Evolutionary conservation across 1,284 basidiomycete species (phyloP).

Genomic region (Cryptococcus sp.): DNA sequence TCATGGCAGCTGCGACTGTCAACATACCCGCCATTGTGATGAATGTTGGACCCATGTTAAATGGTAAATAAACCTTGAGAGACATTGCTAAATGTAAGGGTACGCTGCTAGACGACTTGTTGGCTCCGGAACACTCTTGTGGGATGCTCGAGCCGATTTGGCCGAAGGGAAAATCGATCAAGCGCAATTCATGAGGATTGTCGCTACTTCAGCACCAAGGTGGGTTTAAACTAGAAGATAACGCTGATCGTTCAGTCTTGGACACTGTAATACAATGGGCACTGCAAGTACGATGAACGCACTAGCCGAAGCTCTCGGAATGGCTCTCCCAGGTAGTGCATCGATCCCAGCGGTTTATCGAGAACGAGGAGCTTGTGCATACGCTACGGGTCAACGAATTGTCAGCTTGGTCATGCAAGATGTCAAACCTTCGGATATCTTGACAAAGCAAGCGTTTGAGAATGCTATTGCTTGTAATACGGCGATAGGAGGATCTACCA

Average conservation of each 20-base stretch:
- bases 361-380: constrained; percentile 50
- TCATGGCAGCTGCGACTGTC: constrained; percentile 37
- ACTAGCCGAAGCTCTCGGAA: constrained; percentile 82
- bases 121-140: constrained; percentile 44
- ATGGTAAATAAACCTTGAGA: constrained; percentile 15
- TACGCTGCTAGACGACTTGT: constrained; percentile 37
- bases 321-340: constrained; percentile 84
- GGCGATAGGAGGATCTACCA: constrained; percentile 85
- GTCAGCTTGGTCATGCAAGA: constrained; percentile 77
- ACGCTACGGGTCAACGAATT: constrained; percentile 74
- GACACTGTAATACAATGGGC: constrained; percentile 47
- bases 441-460: constrained; percentile 83
- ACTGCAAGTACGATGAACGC: constrained; percentile 68
- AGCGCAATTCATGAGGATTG: constrained; percentile 35
- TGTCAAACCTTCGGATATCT: constrained; percentile 85
- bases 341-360: constrained; percentile 64
- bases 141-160: constrained; percentile 37
- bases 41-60: constrained; percentile 46
- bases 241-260: constrained; percentile 7
- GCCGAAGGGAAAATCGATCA: constrained; percentile 39
- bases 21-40: constrained; percentile 43
- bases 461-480: constrained; percentile 84
- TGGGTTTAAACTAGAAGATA: constrained; percentile 9
- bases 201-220: constrained; percentile 39
- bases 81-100: constrained; percentile 10